Base-by-base conservation (phyloP, 495 filamentous ascomycete species). In the Podospora didyma region DNA sequence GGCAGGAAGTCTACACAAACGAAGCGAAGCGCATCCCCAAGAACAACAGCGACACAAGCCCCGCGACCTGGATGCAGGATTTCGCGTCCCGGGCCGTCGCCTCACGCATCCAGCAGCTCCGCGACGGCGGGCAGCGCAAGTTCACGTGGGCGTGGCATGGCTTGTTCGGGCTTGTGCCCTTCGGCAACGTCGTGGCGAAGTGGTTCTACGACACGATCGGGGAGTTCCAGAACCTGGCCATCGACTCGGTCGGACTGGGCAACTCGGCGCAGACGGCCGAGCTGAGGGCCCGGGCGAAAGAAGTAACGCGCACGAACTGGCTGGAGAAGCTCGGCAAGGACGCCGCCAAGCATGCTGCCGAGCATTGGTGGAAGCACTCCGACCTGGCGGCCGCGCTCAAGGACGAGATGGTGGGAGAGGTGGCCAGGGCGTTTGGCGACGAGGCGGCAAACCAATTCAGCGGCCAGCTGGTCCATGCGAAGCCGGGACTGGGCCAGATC, bases 81-180 rank as follows among this genome's bases (percentile, higher is more conserved):
- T 49, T 49, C 21, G 21, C 46, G 9, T 6, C 3, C 3, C 46
- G 46, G 9, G 46, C 46, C 46, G 46, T 49, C 12, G 14, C 46
- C 5, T 10, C 21, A 5, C 21, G 46, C n/a, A 49, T 49, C 14
- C 46, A 49, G 21, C 46, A 49, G 46, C 46, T 49, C 12, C 46
- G 46, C 46, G 46, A 49, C 46, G 46, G 46, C 46, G 46, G 46
- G n/a, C 46, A 21, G 16, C 46, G 46, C 21, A 20, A 24, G 46
- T 21, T 49, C 3, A 26, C 46, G 17, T 49, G 46, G 46, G 19
- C 22, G 21, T 49, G 46, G 46, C 46, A 49, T 21, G 46, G 46
- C 3, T 5, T 49, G 17, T 21, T 20, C 12, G 21, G 46, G 9
- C 46, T 49, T 7, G 46, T 49, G 16, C 46, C 46, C 6, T 49